Evolutionary conservation across 306 rosid species (phyloP).

Genomic region (Cotoneaster glaucophyllus): DNA sequence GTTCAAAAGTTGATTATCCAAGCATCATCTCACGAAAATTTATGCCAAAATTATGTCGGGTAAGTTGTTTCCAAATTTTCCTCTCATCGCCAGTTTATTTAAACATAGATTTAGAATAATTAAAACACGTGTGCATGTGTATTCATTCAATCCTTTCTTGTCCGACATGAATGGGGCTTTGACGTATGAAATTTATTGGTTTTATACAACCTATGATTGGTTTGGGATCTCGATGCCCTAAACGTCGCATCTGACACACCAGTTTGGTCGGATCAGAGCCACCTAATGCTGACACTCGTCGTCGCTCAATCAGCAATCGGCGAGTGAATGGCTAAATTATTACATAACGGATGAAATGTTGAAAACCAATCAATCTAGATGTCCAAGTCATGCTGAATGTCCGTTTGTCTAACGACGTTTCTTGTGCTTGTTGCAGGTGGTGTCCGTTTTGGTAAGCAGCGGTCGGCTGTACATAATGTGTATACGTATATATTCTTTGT

Average conservation of each 20-base stretch:
- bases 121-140: background rate
- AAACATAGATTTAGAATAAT: background rate
- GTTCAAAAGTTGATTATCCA: slow-evolving; percentile 81
- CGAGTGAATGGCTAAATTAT: background rate
- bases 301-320: background rate
- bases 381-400: background rate
- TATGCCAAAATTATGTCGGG: slow-evolving; percentile 99
- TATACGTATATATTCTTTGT: slow-evolving; percentile 32
- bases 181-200: background rate
- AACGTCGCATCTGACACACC: background rate
- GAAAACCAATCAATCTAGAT: background rate
- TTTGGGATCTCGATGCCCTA: background rate
- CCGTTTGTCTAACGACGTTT: background rate
- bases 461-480: slow-evolving; percentile 22
- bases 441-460: slow-evolving; percentile 80
- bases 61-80: slow-evolving; percentile 29
- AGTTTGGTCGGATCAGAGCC: background rate
- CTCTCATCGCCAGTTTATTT: background rate
- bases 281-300: too few relatives aligned
- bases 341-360: background rate
- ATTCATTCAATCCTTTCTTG: background rate
- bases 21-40: slow-evolving; percentile 82
- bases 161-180: background rate
- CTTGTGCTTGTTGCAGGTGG: slow-evolving; percentile 60
- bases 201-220: background rate